These are phyloP conservation scores for Polytrichum formosum DNA, from an alignment of 225 moss, liverwort and hornwort species.

Conservation along the genomic window DNA sequence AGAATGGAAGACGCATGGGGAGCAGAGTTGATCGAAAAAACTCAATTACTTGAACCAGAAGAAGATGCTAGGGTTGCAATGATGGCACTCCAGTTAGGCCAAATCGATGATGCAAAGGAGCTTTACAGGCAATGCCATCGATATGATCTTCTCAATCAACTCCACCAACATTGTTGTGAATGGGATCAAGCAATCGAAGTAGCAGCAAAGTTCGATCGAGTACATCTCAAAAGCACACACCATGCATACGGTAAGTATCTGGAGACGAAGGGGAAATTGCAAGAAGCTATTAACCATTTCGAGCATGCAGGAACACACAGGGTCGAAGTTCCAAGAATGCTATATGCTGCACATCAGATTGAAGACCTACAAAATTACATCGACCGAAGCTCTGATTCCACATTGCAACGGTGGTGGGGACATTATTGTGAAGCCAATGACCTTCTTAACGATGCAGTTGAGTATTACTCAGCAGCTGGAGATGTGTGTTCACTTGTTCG, in stretches of 20 bases:
- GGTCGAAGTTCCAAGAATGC: slow-evolving; percentile 93
- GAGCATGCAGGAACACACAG: slow-evolving; percentile 92
- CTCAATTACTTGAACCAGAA: slow-evolving; percentile 54
- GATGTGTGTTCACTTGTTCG: slow-evolving; percentile 78
- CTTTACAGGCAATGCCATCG: slow-evolving; percentile 78
- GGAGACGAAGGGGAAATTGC: slow-evolving; percentile 71
- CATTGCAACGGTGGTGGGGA: slow-evolving; percentile 90
- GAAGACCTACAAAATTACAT: slow-evolving; percentile 90
- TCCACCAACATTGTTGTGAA: slow-evolving; percentile 82
- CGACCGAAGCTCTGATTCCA: slow-evolving; percentile 77
- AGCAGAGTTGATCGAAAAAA: slow-evolving; percentile 65
- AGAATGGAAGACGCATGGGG: slow-evolving; percentile 70
- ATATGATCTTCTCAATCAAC: slow-evolving; percentile 80
- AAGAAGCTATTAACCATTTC: slow-evolving; percentile 82
- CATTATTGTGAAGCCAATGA: slow-evolving; percentile 95
- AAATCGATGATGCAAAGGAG: slow-evolving; percentile 63
- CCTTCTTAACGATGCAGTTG: slow-evolving; percentile 72
- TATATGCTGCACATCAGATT: slow-evolving; percentile 69
- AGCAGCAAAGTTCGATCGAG: slow-evolving; percentile 74
- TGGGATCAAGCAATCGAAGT: slow-evolving; percentile 93
- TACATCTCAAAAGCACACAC: slow-evolving; percentile 82
- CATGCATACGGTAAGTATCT: slow-evolving; percentile 87
- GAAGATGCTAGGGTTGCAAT: slow-evolving; percentile 90
- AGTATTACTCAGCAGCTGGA: slow-evolving; percentile 79
- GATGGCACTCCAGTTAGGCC: slow-evolving; percentile 82